Conservation (phyloP, 495 filamentous ascomycete genomes). For the Ramalina intermedia region DNA sequence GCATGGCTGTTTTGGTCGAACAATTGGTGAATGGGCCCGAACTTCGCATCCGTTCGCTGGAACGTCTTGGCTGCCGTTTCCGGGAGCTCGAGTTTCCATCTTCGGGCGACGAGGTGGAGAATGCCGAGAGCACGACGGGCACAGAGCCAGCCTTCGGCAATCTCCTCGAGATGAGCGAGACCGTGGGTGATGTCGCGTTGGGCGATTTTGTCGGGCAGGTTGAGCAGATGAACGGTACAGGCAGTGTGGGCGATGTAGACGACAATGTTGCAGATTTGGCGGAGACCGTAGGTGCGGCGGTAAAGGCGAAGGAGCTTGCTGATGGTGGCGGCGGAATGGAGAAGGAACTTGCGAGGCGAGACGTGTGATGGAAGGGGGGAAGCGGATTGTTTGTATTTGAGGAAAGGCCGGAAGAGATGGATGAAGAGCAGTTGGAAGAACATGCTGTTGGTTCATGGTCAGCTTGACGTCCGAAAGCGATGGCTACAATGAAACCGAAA, state of each 20-base stretch:
- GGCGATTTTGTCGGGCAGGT: conserved; percentile 79
- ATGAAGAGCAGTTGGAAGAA: conserved; percentile 94
- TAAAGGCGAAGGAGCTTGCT: conserved; percentile 88
- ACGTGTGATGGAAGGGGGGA: conserved; percentile 80
- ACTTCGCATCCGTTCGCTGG: conserved; percentile 45
- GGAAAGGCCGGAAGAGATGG: conserved; percentile 90
- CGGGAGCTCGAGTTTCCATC: conserved; percentile 80
- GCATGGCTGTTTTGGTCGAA: too few species aligned
- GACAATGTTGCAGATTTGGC: conserved; percentile 88
- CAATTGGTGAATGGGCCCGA: conserved; percentile 27
- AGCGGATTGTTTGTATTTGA: conserved; percentile 68
- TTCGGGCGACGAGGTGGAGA: conserved; percentile 66
- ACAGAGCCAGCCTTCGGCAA: conserved; percentile 87
- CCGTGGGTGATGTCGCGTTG: conserved; percentile 79
- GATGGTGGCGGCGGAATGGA: conserved; percentile 72
- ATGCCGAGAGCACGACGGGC: conserved; percentile 76
- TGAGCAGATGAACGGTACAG: conserved; percentile 87
- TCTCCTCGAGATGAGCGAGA: conserved; percentile 87
- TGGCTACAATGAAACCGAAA: neutral
- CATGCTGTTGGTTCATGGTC: conserved; percentile 48
- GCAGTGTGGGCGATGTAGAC: conserved; percentile 92
- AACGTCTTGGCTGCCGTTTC: conserved; percentile 66
- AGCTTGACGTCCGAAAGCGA: conserved; percentile 11
- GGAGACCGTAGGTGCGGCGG: conserved; percentile 77
- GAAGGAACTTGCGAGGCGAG: conserved; percentile 81